Evolutionary conservation across 2,329 filamentous ascomycete species (phyloP).

Genomic region (Aspergillus japonicus): DNA sequence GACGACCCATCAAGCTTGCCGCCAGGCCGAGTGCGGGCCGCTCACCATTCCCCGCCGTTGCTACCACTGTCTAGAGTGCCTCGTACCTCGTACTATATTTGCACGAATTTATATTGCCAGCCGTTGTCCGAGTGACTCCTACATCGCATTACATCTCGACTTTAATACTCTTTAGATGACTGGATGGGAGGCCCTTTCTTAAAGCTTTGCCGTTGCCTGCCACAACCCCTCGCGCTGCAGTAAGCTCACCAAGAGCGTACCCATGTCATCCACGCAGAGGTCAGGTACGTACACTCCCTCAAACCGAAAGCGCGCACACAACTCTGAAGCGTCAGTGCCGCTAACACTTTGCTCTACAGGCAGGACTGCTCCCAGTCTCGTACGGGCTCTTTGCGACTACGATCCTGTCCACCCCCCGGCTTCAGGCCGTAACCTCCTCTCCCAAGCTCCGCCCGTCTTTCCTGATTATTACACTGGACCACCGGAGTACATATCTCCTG

Average conservation of each 20-base stretch:
- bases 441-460: slow-evolving; percentile 57
- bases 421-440: slow-evolving; percentile 56
- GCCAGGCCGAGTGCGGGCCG: slow-evolving; percentile 5
- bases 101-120: not conserved
- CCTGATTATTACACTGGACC: slow-evolving; percentile 34
- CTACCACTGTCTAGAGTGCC: slow-evolving; percentile 6
- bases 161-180: not conserved
- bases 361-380: slow-evolving; percentile 52
- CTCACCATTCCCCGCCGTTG: slow-evolving; percentile 25
- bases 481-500: slow-evolving; percentile 37
- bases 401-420: slow-evolving; percentile 44
- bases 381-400: slow-evolving; percentile 47
- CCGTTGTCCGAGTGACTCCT: not conserved
- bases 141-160: not conserved
- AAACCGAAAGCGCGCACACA: not conserved
- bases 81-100: not conserved
- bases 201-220: not conserved
- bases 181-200: slow-evolving; percentile 15
- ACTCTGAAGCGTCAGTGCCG: slow-evolving; percentile 1
- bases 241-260: slow-evolving; percentile 19
- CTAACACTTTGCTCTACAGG: slow-evolving; percentile 33
- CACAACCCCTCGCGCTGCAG: slow-evolving; percentile 11
- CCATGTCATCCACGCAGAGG: slow-evolving; percentile 33
- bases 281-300: slow-evolving; percentile 30
- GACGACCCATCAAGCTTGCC: slow-evolving; percentile 18